Base-by-base conservation (phyloP, 2,329 filamentous ascomycete genomes). In the Microcyclosporella mali region DNA sequence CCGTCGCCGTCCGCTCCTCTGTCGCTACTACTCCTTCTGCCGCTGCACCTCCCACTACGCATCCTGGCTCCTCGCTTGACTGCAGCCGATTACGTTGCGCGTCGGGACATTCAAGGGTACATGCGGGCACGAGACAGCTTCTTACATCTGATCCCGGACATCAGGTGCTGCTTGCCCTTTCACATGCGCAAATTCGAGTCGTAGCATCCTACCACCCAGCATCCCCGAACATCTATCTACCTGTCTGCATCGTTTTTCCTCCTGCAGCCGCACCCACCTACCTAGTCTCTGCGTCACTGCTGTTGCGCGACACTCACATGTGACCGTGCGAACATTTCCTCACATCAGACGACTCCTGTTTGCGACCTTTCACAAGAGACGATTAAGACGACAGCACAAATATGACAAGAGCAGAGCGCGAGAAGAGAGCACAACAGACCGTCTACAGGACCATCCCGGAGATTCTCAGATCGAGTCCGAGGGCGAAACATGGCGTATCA, bases 391-490 rank as follows among this genome's bases (percentile, higher is more conserved):
- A 36, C 36, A 40, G 9, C 4, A 29, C 37, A 42, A 37, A 32
- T 37, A 55, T 55, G 52, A 47, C 47, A 31, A 47, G 47, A 36
- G 51, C 47, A 39, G 50, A 50, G 33, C 56, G 59, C 21, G 47
- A 58, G 29, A 51, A 45, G 43, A 50, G 56, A 52, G 59, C 59
- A n/a, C 74, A 72, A 40, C 67, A 73, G 7, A 79, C 78, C 2
- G 61, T 81, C 46, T 79, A 81, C 59, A 75, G 74, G 53, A 66
- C 70, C n/a, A 73, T 83, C 9, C 79, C 79, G 1, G 65, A 73
- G 0, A 62, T 81, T 7, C 62, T 82, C 2, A 61, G 68, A 0
- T 68, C 72, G 2, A 73, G 77, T 50, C 65, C 75, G 11, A 70
- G 76, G 37, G 78, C 79, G 1, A 70, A 70, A n/a, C 66, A 66